Percentiles rank a stretch among this genome's conserved stretches.
Evolutionary conservation across 208 protist genomes (phyloP).

Genomic region (Leishmania amazonensis): DNA sequence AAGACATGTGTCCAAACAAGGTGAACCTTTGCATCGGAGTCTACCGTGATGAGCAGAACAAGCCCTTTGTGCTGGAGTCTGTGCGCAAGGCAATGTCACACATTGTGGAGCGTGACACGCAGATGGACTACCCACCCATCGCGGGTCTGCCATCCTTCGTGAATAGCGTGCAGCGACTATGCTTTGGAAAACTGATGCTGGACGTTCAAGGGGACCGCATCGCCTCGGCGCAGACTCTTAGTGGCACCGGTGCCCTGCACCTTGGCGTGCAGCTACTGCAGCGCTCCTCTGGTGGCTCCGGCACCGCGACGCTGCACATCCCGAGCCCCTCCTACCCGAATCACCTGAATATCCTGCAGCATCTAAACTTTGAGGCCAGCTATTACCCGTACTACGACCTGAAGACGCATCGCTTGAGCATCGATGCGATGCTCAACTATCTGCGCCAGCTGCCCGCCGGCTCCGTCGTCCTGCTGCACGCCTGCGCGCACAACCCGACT

Average conservation of each 20-base stretch:
- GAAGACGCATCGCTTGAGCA: slow-evolving; percentile 60
- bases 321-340: slow-evolving; percentile 80
- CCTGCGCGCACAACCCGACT: slow-evolving; percentile 98
- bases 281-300: slow-evolving; percentile 23
- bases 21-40: slow-evolving; percentile 97
- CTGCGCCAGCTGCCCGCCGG: slow-evolving; percentile 60
- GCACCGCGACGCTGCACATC: slow-evolving; percentile 40
- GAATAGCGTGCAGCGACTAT: slow-evolving; percentile 65
- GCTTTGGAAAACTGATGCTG: slow-evolving; percentile 85
- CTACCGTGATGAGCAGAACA: slow-evolving; percentile 94
- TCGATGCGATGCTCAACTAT: slow-evolving; percentile 71
- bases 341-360: slow-evolving; percentile 70
- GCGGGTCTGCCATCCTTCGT: slow-evolving; percentile 87
- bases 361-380: slow-evolving; percentile 40
- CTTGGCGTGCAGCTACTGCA: slow-evolving; percentile 67
- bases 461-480: slow-evolving; percentile 95
- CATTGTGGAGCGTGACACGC: slow-evolving; percentile 32
- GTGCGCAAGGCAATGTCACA: slow-evolving; percentile 76
- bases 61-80: slow-evolving; percentile 91
- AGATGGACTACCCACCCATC: slow-evolving; percentile 97
- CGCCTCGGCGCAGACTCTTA: slow-evolving; percentile 79
- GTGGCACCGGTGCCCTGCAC: slow-evolving; percentile 81
- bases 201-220: slow-evolving; percentile 45
- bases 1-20: slow-evolving; percentile 89
- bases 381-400: slow-evolving; percentile 80